Conservation (phyloP, 129 eudicot species). For the Artemisia annua region DNA sequence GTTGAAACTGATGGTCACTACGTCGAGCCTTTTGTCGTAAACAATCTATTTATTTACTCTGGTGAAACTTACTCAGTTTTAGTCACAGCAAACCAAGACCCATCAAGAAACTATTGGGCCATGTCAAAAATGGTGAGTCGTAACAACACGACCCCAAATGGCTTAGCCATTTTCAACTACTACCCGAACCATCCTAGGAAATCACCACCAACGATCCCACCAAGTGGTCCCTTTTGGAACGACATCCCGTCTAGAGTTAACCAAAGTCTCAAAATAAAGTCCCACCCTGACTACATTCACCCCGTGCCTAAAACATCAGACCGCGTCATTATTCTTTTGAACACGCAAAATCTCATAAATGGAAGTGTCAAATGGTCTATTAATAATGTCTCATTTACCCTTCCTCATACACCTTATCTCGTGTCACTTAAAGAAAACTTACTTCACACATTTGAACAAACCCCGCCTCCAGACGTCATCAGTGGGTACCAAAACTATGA, state of each 20-base stretch:
- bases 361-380: slow-evolving; percentile 65
- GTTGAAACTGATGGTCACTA: slow-evolving; percentile 89
- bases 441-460: slow-evolving; percentile 48
- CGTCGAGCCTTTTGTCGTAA: slow-evolving; percentile 76
- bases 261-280: slow-evolving; percentile 54
- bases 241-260: slow-evolving; percentile 42
- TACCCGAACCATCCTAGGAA: slow-evolving; percentile 74
- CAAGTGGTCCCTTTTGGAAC: slow-evolving; percentile 69
- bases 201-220: slow-evolving; percentile 64
- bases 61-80: slow-evolving; percentile 92
- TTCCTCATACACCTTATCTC: slow-evolving; percentile 78
- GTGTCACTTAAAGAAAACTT: slow-evolving; percentile 56
- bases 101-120: slow-evolving; percentile 81
- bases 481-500: slow-evolving; percentile 45
- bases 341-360: slow-evolving; percentile 64
- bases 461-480: slow-evolving; percentile 56
- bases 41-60: slow-evolving; percentile 80
- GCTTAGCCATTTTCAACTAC: slow-evolving; percentile 67
- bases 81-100: slow-evolving; percentile 69
- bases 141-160: slow-evolving; percentile 56
- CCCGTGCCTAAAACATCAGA: slow-evolving; percentile 62
- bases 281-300: slow-evolving; percentile 47
- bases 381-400: slow-evolving; percentile 67
- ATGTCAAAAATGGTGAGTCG: slow-evolving; percentile 59
- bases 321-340: slow-evolving; percentile 60